Evolutionary conservation across 2,329 filamentous ascomycete species (phyloP).

Genomic region (Orbilia blumenaviensis): DNA sequence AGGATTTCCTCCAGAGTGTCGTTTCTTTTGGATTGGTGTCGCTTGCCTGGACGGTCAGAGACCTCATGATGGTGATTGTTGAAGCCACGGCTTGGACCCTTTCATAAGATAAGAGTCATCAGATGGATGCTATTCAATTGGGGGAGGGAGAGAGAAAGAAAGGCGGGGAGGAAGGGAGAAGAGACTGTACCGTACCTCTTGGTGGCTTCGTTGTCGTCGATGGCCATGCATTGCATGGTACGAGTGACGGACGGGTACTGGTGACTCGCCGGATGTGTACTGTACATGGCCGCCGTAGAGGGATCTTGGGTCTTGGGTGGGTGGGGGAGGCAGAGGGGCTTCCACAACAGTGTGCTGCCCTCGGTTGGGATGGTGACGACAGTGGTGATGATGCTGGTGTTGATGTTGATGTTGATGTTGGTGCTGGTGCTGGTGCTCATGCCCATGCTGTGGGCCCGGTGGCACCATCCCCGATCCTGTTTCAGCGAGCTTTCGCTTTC

Average conservation of each 20-base stretch:
- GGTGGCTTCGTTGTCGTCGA: slow-evolving; percentile 5
- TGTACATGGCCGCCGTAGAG: slow-evolving; percentile 42
- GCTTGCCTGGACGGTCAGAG: slow-evolving; percentile 42
- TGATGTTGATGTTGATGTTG: slow-evolving; percentile 15
- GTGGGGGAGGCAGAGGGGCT: neutral
- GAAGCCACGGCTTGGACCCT: slow-evolving; percentile 1
- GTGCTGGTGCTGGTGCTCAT: neutral
- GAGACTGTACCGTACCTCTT: slow-evolving; percentile 44
- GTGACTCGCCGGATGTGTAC: slow-evolving; percentile 34
- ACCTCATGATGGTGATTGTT: slow-evolving; percentile 10
- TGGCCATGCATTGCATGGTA: neutral
- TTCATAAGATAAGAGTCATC: neutral
- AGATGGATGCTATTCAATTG: neutral
- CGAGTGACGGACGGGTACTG: neutral
- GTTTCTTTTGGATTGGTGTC: slow-evolving; percentile 32
- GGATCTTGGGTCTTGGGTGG: slow-evolving; percentile 18
- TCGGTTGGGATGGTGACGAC: neutral
- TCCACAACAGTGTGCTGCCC: neutral
- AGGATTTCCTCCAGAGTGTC: slow-evolving; percentile 20
- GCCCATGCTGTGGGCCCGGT: too few relatives aligned
- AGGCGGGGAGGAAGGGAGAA: too few relatives aligned
- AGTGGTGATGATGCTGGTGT: neutral
- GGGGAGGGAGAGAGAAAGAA: neutral
- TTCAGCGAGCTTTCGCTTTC: slow-evolving; percentile 47
- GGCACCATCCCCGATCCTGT: too few relatives aligned